Conservation (phyloP, 805 yeast genomes). For the Ogataea polymorpha region DNA sequence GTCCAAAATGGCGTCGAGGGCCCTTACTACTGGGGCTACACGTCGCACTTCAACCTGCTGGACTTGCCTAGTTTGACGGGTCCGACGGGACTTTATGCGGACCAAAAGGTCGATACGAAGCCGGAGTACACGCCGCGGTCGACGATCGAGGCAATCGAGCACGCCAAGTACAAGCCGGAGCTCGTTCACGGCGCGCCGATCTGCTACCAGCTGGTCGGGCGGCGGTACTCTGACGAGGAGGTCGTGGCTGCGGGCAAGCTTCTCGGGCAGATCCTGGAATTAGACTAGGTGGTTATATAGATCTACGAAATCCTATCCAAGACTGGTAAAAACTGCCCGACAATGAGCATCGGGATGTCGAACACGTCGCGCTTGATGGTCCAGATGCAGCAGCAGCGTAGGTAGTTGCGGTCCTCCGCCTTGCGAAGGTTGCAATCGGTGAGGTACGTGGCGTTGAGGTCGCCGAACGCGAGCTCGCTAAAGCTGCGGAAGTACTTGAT, state of each 20-base stretch:
- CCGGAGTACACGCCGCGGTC: conserved; percentile 44
- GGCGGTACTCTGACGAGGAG: conserved; percentile 57
- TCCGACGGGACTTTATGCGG: conserved; percentile 62
- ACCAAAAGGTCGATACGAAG: conserved; percentile 46
- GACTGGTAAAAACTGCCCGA: conserved; percentile 77
- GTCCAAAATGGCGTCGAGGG: conserved; percentile 40
- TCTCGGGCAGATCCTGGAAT: conserved; percentile 24
- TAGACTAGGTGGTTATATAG: conserved; percentile 1
- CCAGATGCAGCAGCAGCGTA: conserved; percentile 76
- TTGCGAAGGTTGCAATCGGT: conserved; percentile 47
- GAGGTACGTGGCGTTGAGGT: conserved; percentile 48
- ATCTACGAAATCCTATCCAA: conserved; percentile 27
- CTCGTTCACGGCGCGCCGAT: conserved; percentile 52
- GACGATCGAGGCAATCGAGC: conserved; percentile 47
- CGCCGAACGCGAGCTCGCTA: conserved; percentile 70
- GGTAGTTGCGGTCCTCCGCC: conserved; percentile 37
- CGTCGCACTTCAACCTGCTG: conserved; percentile 66
- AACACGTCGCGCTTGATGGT: conserved; percentile 81
- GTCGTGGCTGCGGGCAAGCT: conserved; percentile 40
- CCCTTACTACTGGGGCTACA: conserved; percentile 77
- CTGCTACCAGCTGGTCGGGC: conserved; percentile 50
- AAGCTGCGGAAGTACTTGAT: conserved; percentile 69
- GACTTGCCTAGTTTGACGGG: conserved; percentile 67
- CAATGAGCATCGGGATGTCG: conserved; percentile 79
- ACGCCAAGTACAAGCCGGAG: conserved; percentile 44